These are phyloP conservation scores for Blakeslea trispora DNA, from an alignment of 371 early-diverging fungal genomes.

Conservation along the genomic window DNA sequence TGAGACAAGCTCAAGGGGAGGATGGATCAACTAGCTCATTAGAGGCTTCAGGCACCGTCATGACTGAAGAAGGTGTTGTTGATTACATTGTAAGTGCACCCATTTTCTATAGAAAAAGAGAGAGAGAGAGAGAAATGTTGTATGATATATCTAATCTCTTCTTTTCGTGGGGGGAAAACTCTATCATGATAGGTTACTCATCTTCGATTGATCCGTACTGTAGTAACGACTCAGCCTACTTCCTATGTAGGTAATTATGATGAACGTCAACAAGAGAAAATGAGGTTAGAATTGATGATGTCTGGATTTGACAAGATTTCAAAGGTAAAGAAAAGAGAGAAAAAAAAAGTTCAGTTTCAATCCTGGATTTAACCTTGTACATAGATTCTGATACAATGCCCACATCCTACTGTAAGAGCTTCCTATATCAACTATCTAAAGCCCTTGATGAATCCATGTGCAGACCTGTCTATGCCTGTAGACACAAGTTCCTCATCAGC, in stretches of 20 bases:
- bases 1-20: constrained; percentile 20
- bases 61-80: constrained; percentile 57
- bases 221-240: constrained; percentile 48
- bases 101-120: background rate
- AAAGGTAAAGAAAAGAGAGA: constrained; percentile 27
- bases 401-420: constrained; percentile 61
- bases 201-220: constrained; percentile 46
- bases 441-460: constrained; percentile 47
- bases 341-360: constrained; percentile 1
- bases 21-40: constrained; percentile 5
- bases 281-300: constrained; percentile 50
- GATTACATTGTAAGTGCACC: constrained; percentile 51
- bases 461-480: constrained; percentile 25
- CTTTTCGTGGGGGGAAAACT: no score
- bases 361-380: constrained; percentile 28
- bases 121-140: background rate
- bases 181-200: constrained; percentile 48
- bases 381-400: constrained; percentile 53
- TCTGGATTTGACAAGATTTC: constrained; percentile 55
- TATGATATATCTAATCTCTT: background rate
- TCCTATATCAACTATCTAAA: constrained; percentile 45
- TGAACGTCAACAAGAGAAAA: constrained; percentile 47
- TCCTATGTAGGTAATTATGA: constrained; percentile 37
- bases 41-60: constrained; percentile 32
- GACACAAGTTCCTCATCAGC: background rate